Percentiles rank a stretch among this genome's conserved stretches.
Evolutionary conservation across 306 rosid genomes (phyloP).

Genomic region (Heteromeles arbutifolia): DNA sequence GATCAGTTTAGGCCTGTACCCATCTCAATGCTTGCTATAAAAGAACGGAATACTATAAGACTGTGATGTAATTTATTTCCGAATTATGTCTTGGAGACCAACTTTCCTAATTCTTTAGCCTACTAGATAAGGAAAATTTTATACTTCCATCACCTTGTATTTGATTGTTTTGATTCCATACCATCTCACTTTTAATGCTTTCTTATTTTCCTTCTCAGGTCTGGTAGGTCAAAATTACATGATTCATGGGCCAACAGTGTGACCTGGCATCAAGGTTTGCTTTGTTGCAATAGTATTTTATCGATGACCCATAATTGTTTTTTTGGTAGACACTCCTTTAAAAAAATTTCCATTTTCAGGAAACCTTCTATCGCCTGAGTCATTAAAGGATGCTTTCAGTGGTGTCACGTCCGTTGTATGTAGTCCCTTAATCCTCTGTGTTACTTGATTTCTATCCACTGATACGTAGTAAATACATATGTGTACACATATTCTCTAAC

Average conservation of each 20-base stretch:
- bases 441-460: neutral
- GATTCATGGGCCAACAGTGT: slow-evolving; percentile 72
- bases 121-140: neutral
- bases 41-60: neutral
- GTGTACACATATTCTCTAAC: neutral
- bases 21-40: neutral
- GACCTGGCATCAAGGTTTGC: slow-evolving; percentile 80
- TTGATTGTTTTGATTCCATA: neutral
- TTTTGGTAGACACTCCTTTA: slow-evolving; percentile 11
- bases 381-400: slow-evolving; percentile 73
- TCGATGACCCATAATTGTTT: neutral
- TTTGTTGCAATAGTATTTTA: slow-evolving; percentile 11
- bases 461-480: neutral
- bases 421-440: slow-evolving; percentile 9
- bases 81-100: too few relatives aligned
- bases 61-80: neutral
- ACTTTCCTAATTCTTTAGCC: neutral
- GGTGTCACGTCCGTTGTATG: slow-evolving; percentile 92
- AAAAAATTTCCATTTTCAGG: slow-evolving; percentile 45
- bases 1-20: neutral
- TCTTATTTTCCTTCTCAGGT: slow-evolving; percentile 42
- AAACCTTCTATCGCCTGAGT: slow-evolving; percentile 69
- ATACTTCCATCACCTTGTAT: neutral
- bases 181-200: slow-evolving; percentile 6
- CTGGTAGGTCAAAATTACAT: slow-evolving; percentile 74